Evolutionary conservation across 371 early-diverging fungal species (phyloP).

Genomic region (Rhizopus arrhizus): DNA sequence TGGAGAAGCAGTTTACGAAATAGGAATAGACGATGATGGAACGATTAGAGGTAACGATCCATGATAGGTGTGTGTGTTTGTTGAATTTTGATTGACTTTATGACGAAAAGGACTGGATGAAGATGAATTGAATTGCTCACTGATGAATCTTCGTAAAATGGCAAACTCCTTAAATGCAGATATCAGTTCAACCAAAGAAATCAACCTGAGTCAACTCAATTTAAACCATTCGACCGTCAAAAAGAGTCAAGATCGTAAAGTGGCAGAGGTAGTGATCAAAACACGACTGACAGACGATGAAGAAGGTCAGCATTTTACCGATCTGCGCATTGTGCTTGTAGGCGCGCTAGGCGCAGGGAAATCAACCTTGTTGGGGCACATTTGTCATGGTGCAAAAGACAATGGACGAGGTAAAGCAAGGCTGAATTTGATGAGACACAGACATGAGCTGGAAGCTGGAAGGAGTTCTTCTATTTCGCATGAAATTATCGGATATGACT

Average conservation of each 20-base stretch:
- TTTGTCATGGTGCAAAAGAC: slow-evolving; percentile 82
- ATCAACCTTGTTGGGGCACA: slow-evolving; percentile 82
- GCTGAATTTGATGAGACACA: slow-evolving; percentile 82
- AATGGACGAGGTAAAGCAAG: slow-evolving; percentile 90
- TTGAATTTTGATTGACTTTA: not conserved
- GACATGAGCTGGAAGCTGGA: slow-evolving; percentile 90
- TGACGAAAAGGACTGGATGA: slow-evolving; percentile 37
- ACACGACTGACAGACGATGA: slow-evolving; percentile 56
- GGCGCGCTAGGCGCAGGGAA: slow-evolving; percentile 86
- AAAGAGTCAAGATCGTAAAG: slow-evolving; percentile 30
- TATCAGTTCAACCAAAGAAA: slow-evolving; percentile 47
- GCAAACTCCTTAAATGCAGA: slow-evolving; percentile 59
- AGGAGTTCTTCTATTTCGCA: slow-evolving; percentile 87
- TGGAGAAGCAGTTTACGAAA: slow-evolving; percentile 87
- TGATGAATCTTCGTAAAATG: slow-evolving; percentile 69
- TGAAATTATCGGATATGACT: slow-evolving; percentile 84
- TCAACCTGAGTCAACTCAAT: slow-evolving; percentile 11
- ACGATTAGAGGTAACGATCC: slow-evolving; percentile 72
- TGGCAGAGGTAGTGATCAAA: slow-evolving; percentile 69
- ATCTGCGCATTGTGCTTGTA: slow-evolving; percentile 81
- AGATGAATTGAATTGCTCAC: slow-evolving; percentile 62
- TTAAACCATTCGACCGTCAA: not conserved
- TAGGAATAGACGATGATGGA: slow-evolving; percentile 90
- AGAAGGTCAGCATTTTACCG: slow-evolving; percentile 52
- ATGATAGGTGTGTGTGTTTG: slow-evolving; percentile 16